phyloP scores from a whole-genome alignment of 108 stramenopile species.

The Nitzschia palea region DNA sequence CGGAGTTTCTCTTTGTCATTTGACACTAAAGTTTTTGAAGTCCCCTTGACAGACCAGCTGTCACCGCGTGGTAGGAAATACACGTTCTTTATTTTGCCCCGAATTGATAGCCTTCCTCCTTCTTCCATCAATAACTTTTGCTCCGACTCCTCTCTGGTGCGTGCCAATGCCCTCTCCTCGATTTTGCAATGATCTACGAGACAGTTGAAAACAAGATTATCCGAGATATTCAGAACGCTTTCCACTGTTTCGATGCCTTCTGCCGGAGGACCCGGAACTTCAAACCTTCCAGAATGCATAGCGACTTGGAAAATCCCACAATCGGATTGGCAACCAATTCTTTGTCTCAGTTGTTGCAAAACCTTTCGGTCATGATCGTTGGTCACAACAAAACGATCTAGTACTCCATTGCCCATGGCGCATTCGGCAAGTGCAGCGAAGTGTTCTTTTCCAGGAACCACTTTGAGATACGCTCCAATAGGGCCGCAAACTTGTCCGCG shows the following conservation, averaged over 20 bases:
- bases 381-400: conserved; percentile 79
- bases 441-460: conserved; percentile 75
- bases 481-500: conserved; percentile 75
- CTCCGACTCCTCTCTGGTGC: conserved; percentile 62
- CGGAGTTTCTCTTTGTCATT: conserved; percentile 46
- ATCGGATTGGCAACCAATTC: conserved; percentile 64
- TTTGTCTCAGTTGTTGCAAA: conserved; percentile 51
- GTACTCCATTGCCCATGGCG: conserved; percentile 47
- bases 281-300: conserved; percentile 39
- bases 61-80: conserved; percentile 74
- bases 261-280: conserved; percentile 54
- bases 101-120: conserved; percentile 44
- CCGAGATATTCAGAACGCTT: conserved; percentile 54
- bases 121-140: conserved; percentile 46
- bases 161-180: conserved; percentile 62
- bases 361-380: conserved; percentile 58
- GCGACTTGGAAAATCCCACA: conserved; percentile 57
- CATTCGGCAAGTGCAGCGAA: conserved; percentile 71
- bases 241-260: conserved; percentile 74
- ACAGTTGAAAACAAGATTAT: conserved; percentile 81
- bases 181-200: conserved; percentile 71
- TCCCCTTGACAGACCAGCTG: conserved; percentile 62
- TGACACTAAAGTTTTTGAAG: conserved; percentile 38
- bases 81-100: conserved; percentile 67
- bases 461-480: conserved; percentile 75